Evolutionary conservation across 2,329 filamentous ascomycete species (phyloP).

Genomic region (Cryphonectria naterciae): DNA sequence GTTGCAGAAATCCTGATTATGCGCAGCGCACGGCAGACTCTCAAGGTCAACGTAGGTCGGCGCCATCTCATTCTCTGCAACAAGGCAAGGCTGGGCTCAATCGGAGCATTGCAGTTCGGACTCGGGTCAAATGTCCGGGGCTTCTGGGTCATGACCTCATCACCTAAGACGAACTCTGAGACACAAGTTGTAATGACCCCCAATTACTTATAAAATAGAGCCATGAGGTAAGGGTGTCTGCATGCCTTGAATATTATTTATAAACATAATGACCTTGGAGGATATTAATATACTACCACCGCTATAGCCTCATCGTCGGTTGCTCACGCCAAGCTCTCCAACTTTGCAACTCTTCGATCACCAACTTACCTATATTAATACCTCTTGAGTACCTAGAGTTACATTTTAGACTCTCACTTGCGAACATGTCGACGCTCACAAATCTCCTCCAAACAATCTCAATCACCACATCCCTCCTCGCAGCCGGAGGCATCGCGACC

Average conservation of each 20-base stretch:
- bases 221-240: background rate
- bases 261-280: background rate
- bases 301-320: background rate
- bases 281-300: background rate
- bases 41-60: too few species aligned
- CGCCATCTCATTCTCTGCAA: background rate
- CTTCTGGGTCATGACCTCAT: slow-evolving; percentile 7
- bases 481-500: slow-evolving; percentile 40
- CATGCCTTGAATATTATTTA: background rate
- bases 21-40: too few species aligned
- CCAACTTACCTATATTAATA: background rate
- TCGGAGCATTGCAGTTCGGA: slow-evolving; percentile 2
- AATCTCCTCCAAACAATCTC: slow-evolving; percentile 33
- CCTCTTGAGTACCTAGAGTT: background rate
- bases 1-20: too few species aligned
- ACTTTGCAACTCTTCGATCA: background rate
- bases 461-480: slow-evolving; percentile 39
- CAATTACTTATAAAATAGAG: background rate
- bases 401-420: background rate
- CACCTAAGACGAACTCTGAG: background rate
- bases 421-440: slow-evolving; percentile 15
- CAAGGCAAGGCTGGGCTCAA: background rate
- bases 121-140: background rate
- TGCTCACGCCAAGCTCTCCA: background rate
- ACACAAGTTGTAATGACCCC: background rate